These are phyloP conservation scores for Aspergillus incahuasiensis DNA, from an alignment of 495 filamentous ascomycete genomes.

Conservation along the genomic window DNA sequence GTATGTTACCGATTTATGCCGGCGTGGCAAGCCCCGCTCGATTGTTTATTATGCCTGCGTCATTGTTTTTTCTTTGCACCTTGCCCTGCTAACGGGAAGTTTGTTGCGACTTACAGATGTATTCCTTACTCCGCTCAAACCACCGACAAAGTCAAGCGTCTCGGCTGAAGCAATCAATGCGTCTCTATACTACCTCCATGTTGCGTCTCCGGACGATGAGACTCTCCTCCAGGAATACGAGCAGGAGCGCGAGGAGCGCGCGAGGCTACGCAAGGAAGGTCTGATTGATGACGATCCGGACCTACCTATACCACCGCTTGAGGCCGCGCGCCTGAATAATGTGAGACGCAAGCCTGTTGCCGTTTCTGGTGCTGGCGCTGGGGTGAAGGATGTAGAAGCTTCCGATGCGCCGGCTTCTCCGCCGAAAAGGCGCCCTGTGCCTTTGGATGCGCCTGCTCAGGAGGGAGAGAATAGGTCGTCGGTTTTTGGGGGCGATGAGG, in stretches of 20 bases:
- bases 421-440: slow-evolving; percentile 1
- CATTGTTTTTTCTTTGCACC: background rate
- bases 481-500: background rate
- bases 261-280: slow-evolving; percentile 42
- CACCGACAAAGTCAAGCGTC: slow-evolving; percentile 72
- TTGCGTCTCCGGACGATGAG: slow-evolving; percentile 61
- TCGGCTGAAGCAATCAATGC: slow-evolving; percentile 81
- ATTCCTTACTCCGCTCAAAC: slow-evolving; percentile 88
- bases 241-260: slow-evolving; percentile 37
- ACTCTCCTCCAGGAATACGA: slow-evolving; percentile 45
- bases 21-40: background rate
- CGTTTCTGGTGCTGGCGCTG: background rate
- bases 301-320: slow-evolving; percentile 15
- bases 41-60: background rate
- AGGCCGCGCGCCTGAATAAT: slow-evolving; percentile 37
- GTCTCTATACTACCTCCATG: slow-evolving; percentile 86
- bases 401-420: slow-evolving; percentile 13
- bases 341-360: slow-evolving; percentile 40
- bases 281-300: slow-evolving; percentile 20
- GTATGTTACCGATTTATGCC: slow-evolving; percentile 49
- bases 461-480: slow-evolving; percentile 3
- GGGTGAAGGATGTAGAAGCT: slow-evolving; percentile 6
- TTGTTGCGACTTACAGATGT: slow-evolving; percentile 56
- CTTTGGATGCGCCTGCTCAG: slow-evolving; percentile 15
- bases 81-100: background rate